A percentile compares a stretch with the other conserved stretches of the same genome.
Evolutionary conservation across 192 early-diverging fungal species (phyloP).

Genomic region (Mortierella alpina): DNA sequence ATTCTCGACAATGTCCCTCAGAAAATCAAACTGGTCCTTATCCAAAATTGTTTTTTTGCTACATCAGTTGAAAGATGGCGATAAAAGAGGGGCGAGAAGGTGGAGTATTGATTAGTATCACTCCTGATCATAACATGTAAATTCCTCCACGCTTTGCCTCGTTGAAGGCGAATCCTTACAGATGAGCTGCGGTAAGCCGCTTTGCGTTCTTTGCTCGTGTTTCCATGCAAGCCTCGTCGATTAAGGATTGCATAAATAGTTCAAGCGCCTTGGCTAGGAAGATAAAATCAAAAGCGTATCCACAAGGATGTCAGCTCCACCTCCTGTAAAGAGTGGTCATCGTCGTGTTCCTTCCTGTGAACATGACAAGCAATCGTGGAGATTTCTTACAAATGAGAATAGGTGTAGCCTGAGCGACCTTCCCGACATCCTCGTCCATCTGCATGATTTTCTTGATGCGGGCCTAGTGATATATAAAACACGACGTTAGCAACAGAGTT

Average conservation of each 20-base stretch:
- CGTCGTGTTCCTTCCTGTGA: neutral
- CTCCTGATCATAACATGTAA: neutral
- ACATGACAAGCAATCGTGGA: neutral
- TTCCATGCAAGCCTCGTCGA: conserved; percentile 88
- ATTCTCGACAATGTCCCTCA: conserved; percentile 86
- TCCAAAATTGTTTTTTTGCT: conserved; percentile 85
- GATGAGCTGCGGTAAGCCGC: conserved; percentile 85
- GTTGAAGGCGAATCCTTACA: conserved; percentile 65
- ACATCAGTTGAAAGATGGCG: conserved; percentile 63
- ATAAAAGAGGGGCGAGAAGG: conserved; percentile 12
- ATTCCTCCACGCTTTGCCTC: neutral
- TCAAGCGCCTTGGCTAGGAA: conserved; percentile 90
- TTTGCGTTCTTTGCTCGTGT: conserved; percentile 82
- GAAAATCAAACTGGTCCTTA: conserved; percentile 94
- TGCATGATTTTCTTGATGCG: conserved; percentile 99
- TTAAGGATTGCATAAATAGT: conserved; percentile 93
- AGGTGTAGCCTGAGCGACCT: conserved; percentile 97
- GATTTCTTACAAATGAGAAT: conserved; percentile 82
- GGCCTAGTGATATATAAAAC: conserved; percentile 67
- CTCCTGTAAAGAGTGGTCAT: neutral
- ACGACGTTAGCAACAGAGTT: neutral
- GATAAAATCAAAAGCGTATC: neutral
- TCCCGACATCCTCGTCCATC: conserved; percentile 98
- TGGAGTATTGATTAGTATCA: neutral
- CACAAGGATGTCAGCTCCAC: neutral